Evolutionary conservation across 805 yeast species (phyloP).

Genomic region (Schizosaccharomyces japonicus): DNA sequence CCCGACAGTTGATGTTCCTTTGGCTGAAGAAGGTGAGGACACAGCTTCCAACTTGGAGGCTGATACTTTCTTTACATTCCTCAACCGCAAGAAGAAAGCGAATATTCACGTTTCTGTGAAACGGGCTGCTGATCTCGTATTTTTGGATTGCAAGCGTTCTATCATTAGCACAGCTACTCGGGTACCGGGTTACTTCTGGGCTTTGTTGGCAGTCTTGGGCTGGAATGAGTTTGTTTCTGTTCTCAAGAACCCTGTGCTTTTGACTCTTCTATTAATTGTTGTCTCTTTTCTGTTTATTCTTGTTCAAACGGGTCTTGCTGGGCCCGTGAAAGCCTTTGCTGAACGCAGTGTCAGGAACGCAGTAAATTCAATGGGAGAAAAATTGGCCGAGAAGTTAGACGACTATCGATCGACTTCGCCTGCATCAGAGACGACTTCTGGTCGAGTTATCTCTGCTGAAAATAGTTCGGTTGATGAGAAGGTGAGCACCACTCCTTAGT

Average conservation of each 20-base stretch:
- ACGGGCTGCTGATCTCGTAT: slow-evolving; percentile 54
- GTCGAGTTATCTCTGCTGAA: too few relatives aligned
- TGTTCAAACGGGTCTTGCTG: slow-evolving; percentile 47
- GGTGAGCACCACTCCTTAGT: too few relatives aligned
- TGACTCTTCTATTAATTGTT: slow-evolving; percentile 32
- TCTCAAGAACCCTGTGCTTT: slow-evolving; percentile 52
- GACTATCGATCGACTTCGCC: too few relatives aligned
- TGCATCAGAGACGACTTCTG: too few relatives aligned
- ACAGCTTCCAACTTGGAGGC: slow-evolving; percentile 11
- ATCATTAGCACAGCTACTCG: slow-evolving; percentile 51
- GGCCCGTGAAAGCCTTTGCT: slow-evolving; percentile 39
- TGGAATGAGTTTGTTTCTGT: slow-evolving; percentile 91
- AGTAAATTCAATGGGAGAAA: neutral
- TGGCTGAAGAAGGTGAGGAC: slow-evolving; percentile 16
- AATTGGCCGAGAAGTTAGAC: too few relatives aligned
- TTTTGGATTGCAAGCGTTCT: slow-evolving; percentile 72
- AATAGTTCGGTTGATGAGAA: too few relatives aligned
- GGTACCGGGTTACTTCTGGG: slow-evolving; percentile 65
- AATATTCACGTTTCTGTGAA: slow-evolving; percentile 36
- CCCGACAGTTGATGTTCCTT: slow-evolving; percentile 21
- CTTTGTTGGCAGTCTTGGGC: slow-evolving; percentile 51
- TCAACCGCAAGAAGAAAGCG: slow-evolving; percentile 33
- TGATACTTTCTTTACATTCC: slow-evolving; percentile 32
- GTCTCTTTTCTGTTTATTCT: slow-evolving; percentile 43
- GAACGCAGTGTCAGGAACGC: slow-evolving; percentile 5